Conservation (phyloP, 2,329 filamentous ascomycete species). For the Ophiostoma triangulosporum region DNA sequence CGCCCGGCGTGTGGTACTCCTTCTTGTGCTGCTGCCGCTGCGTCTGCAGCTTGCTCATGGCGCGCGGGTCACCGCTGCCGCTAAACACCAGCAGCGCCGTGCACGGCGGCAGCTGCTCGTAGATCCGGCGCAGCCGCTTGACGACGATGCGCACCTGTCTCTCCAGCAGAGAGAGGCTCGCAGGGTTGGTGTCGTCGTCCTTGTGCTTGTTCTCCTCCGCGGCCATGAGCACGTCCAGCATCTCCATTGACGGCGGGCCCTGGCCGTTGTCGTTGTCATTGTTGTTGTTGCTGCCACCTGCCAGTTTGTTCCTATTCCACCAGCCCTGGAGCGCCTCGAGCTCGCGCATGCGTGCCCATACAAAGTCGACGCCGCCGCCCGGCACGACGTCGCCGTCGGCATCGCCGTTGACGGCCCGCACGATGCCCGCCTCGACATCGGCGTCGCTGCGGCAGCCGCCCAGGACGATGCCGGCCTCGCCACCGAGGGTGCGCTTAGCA, state of each 20-base stretch:
- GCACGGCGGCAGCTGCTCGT: slow-evolving; percentile 47
- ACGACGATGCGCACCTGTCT: slow-evolving; percentile 31
- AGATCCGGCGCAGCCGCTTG: slow-evolving; percentile 38
- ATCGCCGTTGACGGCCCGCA: slow-evolving; percentile 48
- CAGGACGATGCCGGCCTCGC: slow-evolving; percentile 41
- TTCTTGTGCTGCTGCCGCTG: slow-evolving; percentile 47
- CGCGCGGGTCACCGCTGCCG: slow-evolving; percentile 53
- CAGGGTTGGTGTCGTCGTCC: background rate
- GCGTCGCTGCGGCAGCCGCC: slow-evolving; percentile 42
- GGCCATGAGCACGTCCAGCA: slow-evolving; percentile 9
- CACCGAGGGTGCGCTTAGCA: slow-evolving; percentile 45
- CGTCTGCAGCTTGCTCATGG: slow-evolving; percentile 48
- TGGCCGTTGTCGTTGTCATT: slow-evolving; percentile 17
- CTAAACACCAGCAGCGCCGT: slow-evolving; percentile 52
- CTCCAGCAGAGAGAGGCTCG: slow-evolving; percentile 24
- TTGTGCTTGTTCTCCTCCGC: slow-evolving; percentile 7
- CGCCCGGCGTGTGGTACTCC: slow-evolving; percentile 50
- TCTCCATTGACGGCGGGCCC: slow-evolving; percentile 21
- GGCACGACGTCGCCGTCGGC: slow-evolving; percentile 41
- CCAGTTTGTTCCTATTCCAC: slow-evolving; percentile 46
- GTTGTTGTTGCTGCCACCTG: slow-evolving; percentile 11
- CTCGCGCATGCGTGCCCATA: slow-evolving; percentile 52
- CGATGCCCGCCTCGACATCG: slow-evolving; percentile 39
- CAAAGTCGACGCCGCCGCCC: slow-evolving; percentile 50
- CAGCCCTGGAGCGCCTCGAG: slow-evolving; percentile 52